Base-by-base conservation (phyloP, 257 asterid genomes). In the Buddleja alternifolia region DNA sequence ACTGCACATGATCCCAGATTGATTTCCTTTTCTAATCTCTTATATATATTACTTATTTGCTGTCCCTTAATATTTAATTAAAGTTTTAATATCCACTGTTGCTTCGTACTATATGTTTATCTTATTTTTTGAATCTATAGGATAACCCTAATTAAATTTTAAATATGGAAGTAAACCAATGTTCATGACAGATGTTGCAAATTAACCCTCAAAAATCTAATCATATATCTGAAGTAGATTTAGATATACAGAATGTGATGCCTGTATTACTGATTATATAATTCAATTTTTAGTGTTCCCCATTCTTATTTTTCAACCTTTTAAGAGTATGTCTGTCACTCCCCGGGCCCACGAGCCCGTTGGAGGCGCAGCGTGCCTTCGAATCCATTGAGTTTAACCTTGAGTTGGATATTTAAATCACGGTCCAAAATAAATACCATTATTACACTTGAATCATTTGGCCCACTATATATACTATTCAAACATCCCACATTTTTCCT, bases 1-100 rank as follows among this genome's bases (percentile, higher is more conserved):
- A 1, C 34, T 77, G 81, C 86, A 75, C 83, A 77, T 77, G 86
- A 81, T 81, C 86, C 86, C 79, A 77, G 86, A 72, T 64, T 78
- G 86, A 74, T 81, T 57, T 63, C 67, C 66, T 19, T 54, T 57
- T 9, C 52, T 42, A 29, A 29, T 11, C 54, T 55, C 52, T 39
- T 55, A 15, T 63, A 23, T 57, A 68, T 51, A 24, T 11, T 15
- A 48, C 34, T 50, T 54, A 63, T 71, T 47, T 75, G 67, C 66
- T 74, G 77, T 60, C 58, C 40, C 37, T 55, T 36, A 19, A 20
- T 60, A 68, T 48, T 48, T 73, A 25, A 55, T 8, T 58, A 29
- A 29, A 5, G 34, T 29, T 29, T 29, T 29, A 29, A 29, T 29
- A 29, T 29, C 34, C 34, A 29, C 34, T 29, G 34, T 29, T 29